Evolutionary conservation across 2,329 filamentous ascomycete genomes (phyloP).

Genomic region (Penicillium nordicum): DNA sequence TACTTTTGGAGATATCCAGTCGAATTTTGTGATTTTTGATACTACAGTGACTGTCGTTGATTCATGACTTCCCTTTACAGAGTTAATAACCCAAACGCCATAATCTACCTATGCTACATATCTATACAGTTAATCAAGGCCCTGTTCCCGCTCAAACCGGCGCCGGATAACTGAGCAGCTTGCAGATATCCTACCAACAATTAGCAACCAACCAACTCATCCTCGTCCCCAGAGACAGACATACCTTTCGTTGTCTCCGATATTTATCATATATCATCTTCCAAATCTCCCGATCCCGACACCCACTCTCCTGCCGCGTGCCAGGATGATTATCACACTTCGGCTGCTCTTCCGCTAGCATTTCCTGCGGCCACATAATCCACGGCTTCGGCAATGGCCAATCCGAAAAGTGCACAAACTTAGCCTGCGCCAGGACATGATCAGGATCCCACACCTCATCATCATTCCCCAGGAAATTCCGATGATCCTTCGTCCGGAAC

Average conservation of each 20-base stretch:
- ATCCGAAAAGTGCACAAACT: conserved; percentile 68
- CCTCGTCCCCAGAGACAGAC: not conserved
- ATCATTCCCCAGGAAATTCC: conserved; percentile 49
- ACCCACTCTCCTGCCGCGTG: conserved; percentile 36
- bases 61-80: not conserved
- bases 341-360: conserved; percentile 33
- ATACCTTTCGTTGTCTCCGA: conserved; percentile 32
- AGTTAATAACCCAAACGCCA: conserved; percentile 1
- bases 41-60: not conserved
- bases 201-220: conserved; percentile 1
- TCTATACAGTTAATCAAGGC: not conserved
- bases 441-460: conserved; percentile 59
- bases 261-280: conserved; percentile 39
- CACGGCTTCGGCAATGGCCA: conserved; percentile 68
- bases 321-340: conserved; percentile 36
- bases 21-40: not conserved
- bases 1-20: not conserved
- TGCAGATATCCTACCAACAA: conserved; percentile 29
- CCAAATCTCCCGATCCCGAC: conserved; percentile 38
- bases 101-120: not conserved
- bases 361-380: conserved; percentile 44
- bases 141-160: conserved; percentile 26
- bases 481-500: conserved; percentile 56
- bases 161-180: conserved; percentile 38
- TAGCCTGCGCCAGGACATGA: conserved; percentile 56